A percentile compares a stretch with the other conserved stretches of the same genome.
Evolutionary conservation across 148 eudicot species (phyloP).

Genomic region (Camellia japonica): DNA sequence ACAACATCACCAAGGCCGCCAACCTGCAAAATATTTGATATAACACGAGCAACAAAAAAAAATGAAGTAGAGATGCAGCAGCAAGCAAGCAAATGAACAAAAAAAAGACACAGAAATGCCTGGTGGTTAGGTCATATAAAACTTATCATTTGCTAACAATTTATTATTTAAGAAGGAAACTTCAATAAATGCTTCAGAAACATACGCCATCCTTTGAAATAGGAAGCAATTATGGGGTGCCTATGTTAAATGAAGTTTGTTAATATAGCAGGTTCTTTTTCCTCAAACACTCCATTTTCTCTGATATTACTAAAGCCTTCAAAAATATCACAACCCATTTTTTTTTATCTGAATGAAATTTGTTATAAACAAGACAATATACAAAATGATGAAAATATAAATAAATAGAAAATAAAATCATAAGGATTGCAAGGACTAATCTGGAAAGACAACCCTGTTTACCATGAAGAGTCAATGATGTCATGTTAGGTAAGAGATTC

Average conservation of each 20-base stretch:
- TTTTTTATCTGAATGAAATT: neutral
- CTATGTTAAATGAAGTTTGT: neutral
- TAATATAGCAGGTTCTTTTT: neutral
- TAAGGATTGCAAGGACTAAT: neutral
- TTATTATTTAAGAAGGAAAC: neutral
- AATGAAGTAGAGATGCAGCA: neutral
- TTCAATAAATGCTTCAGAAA: conserved; percentile 2
- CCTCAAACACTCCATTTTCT: neutral
- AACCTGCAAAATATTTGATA: conserved; percentile 52
- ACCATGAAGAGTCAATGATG: neutral
- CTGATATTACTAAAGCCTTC: neutral
- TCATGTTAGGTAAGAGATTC: neutral
- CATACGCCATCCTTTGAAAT: neutral
- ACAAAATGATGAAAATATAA: neutral
- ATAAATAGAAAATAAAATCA: neutral
- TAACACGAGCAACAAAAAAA: neutral
- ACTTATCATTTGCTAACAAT: neutral
- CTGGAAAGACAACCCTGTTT: conserved; percentile 1
- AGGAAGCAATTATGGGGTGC: neutral
- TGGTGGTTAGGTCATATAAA: neutral
- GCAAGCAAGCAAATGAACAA: neutral
- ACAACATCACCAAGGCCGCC: conserved; percentile 99
- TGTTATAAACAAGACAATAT: neutral
- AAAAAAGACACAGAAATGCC: neutral
- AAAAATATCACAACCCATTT: neutral